Conservation (phyloP, 2,329 filamentous ascomycete genomes). For the Apiospora arundinis region DNA sequence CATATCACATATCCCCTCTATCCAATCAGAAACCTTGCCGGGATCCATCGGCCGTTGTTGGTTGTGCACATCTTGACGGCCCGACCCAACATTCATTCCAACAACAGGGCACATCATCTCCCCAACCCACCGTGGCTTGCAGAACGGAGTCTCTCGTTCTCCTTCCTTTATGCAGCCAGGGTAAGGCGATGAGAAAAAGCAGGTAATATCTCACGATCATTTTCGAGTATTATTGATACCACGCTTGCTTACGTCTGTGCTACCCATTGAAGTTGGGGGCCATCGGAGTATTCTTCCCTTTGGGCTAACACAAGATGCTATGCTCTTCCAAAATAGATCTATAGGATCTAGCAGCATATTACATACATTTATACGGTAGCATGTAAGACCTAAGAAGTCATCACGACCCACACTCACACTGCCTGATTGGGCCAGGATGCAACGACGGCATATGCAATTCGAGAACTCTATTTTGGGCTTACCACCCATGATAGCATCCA, state of each 20-base stretch:
- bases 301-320: background rate
- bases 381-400: background rate
- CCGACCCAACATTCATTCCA: background rate
- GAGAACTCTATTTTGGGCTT: background rate
- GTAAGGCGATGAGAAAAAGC: background rate
- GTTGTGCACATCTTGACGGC: background rate
- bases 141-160: background rate
- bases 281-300: too few relatives aligned
- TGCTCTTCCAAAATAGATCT: slow-evolving; percentile 6
- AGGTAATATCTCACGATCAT: background rate
- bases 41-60: background rate
- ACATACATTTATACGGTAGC: background rate
- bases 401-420: background rate
- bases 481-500: background rate
- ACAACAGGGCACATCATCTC: background rate
- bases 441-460: background rate
- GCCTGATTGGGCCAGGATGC: background rate
- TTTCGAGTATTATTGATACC: background rate
- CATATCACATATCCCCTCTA: background rate
- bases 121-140: background rate
- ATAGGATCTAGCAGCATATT: background rate
- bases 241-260: background rate
- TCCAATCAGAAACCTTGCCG: background rate
- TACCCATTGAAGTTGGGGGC: background rate
- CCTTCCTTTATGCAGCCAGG: background rate